Evolutionary conservation across 495 filamentous ascomycete genomes (phyloP).

Genomic region (Penicillium longicatenatum): DNA sequence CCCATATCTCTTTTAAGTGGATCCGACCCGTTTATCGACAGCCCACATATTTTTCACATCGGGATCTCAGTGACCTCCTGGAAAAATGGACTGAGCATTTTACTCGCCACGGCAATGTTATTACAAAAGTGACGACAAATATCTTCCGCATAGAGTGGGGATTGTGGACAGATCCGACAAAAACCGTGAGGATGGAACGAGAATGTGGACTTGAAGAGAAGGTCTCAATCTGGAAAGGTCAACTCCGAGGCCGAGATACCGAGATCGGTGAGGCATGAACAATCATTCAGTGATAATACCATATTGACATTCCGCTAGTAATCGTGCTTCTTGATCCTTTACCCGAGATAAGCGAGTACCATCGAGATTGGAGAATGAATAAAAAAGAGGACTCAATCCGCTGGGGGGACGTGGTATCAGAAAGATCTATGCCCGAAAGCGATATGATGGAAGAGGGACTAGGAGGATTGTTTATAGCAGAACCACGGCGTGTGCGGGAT

Average conservation of each 20-base stretch:
- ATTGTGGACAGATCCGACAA: slow-evolving; percentile 11
- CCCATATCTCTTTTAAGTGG: slow-evolving; percentile 14
- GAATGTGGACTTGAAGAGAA: slow-evolving; percentile 18
- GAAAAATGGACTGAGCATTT: slow-evolving; percentile 6
- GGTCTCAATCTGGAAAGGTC: slow-evolving; percentile 15
- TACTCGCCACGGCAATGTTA: neutral
- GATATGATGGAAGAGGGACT: neutral
- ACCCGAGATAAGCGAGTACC: slow-evolving; percentile 8
- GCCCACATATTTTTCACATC: slow-evolving; percentile 15
- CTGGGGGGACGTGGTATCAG: neutral
- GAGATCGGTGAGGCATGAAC: slow-evolving; percentile 10
- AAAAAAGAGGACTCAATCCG: neutral
- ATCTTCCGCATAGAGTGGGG: slow-evolving; percentile 17
- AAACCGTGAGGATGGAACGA: slow-evolving; percentile 2
- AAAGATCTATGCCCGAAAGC: neutral
- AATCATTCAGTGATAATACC: neutral
- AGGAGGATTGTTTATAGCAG: neutral
- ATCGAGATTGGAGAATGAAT: neutral
- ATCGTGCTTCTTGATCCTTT: slow-evolving; percentile 18
- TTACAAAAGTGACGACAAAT: slow-evolving; percentile 7
- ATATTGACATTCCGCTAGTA: slow-evolving; percentile 7
- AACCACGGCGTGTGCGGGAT: neutral
- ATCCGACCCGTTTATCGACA: slow-evolving; percentile 15
- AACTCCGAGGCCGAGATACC: neutral
- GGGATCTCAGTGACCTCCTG: slow-evolving; percentile 6